Percentiles rank a stretch among this genome's conserved stretches.
phyloP scores from a whole-genome alignment of 352 stramenopile genomes.

The Globisporangium spinosum region DNA sequence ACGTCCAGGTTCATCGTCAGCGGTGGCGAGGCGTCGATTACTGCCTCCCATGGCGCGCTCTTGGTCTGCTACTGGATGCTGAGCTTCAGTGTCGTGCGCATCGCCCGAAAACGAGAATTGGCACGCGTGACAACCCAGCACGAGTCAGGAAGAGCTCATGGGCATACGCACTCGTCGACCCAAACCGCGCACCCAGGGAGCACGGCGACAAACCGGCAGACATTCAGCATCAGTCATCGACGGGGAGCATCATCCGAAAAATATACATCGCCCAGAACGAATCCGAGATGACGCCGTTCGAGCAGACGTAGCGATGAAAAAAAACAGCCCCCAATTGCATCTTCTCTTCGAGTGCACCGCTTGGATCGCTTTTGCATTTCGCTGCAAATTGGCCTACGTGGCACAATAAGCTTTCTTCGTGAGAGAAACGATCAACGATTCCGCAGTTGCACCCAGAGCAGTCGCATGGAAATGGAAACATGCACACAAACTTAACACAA shows the following conservation, averaged over 20 bases:
- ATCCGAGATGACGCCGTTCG: not conserved
- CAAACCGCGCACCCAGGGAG: not conserved
- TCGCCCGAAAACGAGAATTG: conserved; percentile 1
- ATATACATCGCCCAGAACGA: conserved; percentile 4
- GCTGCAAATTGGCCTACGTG: not conserved
- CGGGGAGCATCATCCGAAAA: conserved; percentile 5
- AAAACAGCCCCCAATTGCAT: not conserved
- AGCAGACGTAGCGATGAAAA: not conserved
- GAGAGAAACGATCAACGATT: not conserved
- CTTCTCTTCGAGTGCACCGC: not conserved
- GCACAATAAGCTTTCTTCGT: not conserved
- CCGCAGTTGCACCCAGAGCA: not conserved
- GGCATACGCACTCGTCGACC: not conserved
- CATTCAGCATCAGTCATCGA: not conserved
- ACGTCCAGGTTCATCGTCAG: conserved; percentile 27
- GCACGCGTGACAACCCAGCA: not conserved
- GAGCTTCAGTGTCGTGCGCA: conserved; percentile 13
- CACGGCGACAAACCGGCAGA: not conserved
- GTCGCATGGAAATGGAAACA: not conserved
- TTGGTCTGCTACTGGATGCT: conserved; percentile 57
- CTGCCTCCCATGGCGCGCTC: conserved; percentile 41
- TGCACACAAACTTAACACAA: not conserved
- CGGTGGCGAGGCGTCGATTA: conserved; percentile 28
- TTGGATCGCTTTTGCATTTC: not conserved
- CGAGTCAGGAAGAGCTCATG: not conserved